Base-by-base conservation (phyloP, 2,329 filamentous ascomycete species). In the Paracorniculantispora psalliotae region DNA sequence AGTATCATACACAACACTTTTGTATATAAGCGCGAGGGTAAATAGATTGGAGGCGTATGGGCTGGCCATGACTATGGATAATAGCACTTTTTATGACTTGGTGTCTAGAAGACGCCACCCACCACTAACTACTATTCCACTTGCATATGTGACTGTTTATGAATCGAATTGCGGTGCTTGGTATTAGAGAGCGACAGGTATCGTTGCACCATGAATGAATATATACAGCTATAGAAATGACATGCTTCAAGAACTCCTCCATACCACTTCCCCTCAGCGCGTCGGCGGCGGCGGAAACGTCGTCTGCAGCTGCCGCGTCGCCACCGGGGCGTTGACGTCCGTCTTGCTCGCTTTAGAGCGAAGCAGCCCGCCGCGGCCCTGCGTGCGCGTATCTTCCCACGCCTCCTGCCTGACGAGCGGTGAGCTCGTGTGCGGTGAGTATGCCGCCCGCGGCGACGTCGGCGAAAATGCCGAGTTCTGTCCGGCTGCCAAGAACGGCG, bases 211-310 rank as follows among this genome's bases (percentile, higher is more conserved):
- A 21, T 30, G 17, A 30, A 17, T 19, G 7, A 17, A 26, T 51
- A 51, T 51, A 37, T 51, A 51, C 49, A 39, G 12, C 19, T 33
- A 4, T 2, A 26, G 21, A 26, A 46, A 46, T 28, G 13, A 21
- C 41, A 44, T 44, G 41, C 41, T 44, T 21, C n/a, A 44, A 44
- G 21, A 10, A 44, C 3, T 19, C 10, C 2, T 44, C n/a, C 33
- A 37, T 3, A 19, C 41, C 10, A 6, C 17, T n/a, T 21, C 21
- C 46, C 30, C 21, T 6, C 30, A 57, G 1, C 51, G 41, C 21
- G 46, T 59, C 25, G 60, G 60, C 49, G 60, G 60, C 35, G 56
- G 56, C 17, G 60, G 43, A 57, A 61, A 61, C 12, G 51, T 50
- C 28, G 30, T 59, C 19, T 53, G 56, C 7, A 61, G 37, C 25